A percentile compares a stretch with the other conserved stretches of the same genome.
Evolutionary conservation across 164 flowering plant species (phyloP).

Genomic region (Umbilicus rupestris): DNA sequence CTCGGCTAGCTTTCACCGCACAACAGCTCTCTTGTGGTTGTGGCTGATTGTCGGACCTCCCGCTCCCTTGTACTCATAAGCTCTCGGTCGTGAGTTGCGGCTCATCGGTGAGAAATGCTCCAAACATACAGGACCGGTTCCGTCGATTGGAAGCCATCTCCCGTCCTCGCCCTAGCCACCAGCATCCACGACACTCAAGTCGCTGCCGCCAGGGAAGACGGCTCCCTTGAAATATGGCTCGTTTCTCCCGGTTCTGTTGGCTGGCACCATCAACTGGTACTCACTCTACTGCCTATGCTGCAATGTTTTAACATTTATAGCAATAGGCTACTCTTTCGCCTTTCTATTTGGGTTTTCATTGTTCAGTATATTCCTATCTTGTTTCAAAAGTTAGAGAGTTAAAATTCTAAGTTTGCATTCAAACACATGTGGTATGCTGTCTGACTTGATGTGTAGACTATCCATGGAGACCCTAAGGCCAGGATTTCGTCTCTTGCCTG

Average conservation of each 20-base stretch:
- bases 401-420: too few species aligned
- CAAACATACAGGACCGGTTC: conserved; percentile 18
- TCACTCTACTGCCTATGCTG: background rate
- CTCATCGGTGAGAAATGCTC: background rate
- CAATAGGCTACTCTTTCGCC: background rate
- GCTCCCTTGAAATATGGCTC: conserved; percentile 92
- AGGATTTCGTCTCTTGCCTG: conserved; percentile 64
- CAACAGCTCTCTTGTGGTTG: too few species aligned
- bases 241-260: conserved; percentile 91
- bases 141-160: conserved; percentile 81
- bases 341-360: background rate
- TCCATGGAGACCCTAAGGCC: conserved; percentile 55
- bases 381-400: background rate
- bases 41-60: background rate
- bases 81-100: background rate
- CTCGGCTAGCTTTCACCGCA: background rate
- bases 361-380: too few species aligned
- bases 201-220: conserved; percentile 91
- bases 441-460: conserved; percentile 30
- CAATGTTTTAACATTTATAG: too few species aligned
- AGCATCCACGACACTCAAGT: conserved; percentile 74
- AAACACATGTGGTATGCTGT: too few species aligned
- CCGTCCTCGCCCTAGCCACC: conserved; percentile 76
- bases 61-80: background rate
- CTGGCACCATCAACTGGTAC: conserved; percentile 95